A percentile compares a stretch with the other conserved stretches of the same genome.
Conservation (phyloP, 495 filamentous ascomycete species). For the Chaetomidium leptoderma region DNA sequence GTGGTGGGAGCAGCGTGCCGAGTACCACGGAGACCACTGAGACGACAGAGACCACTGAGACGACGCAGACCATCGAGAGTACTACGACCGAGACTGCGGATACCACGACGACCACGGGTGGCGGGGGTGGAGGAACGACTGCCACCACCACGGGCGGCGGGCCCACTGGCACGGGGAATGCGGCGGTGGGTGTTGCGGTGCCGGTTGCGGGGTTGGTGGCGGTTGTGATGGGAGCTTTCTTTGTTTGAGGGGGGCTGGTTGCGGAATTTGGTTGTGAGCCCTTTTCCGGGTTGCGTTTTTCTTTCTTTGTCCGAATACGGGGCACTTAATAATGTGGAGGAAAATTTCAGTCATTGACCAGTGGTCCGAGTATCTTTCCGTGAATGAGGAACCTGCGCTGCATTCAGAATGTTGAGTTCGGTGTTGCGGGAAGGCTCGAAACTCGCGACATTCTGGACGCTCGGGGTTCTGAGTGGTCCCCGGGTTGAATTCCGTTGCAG, state of each 20-base stretch:
- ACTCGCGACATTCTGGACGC: too few relatives aligned
- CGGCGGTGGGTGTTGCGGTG: background rate
- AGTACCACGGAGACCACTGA: background rate
- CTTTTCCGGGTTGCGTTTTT: background rate
- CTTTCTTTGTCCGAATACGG: background rate
- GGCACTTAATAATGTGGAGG: background rate
- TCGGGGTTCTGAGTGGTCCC: too few relatives aligned
- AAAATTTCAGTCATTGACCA: background rate
- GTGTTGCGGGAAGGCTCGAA: too few relatives aligned
- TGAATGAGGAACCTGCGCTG: too few relatives aligned
- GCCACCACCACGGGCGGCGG: background rate
- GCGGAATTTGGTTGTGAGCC: background rate
- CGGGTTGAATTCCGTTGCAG: too few relatives aligned
- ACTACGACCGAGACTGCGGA: background rate
- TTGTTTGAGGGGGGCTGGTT: conserved; percentile 12
- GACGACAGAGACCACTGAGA: background rate
- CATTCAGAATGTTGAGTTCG: too few relatives aligned
- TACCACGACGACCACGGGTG: background rate
- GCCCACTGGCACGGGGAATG: conserved; percentile 7
- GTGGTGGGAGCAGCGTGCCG: background rate
- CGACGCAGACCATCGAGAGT: background rate
- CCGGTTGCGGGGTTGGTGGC: conserved; percentile 19
- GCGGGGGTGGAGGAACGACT: background rate
- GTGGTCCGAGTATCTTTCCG: background rate
- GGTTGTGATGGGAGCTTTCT: conserved; percentile 14